Conservation (phyloP, 2,329 filamentous ascomycete species). For the Penicillium fuscoglaucum region DNA sequence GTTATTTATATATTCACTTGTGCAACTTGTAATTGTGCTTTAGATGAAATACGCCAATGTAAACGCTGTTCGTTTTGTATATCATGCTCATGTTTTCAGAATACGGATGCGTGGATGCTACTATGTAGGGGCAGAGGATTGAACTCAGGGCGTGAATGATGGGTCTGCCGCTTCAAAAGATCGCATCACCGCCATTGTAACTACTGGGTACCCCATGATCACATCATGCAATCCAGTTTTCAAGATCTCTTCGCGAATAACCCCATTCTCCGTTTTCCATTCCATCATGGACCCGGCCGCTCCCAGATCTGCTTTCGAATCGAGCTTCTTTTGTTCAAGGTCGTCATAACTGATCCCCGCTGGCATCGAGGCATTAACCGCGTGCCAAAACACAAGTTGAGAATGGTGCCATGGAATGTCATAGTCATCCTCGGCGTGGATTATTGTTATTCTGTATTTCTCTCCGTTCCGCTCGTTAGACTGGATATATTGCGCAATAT, state of each 20-base stretch:
- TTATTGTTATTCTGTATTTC: conserved; percentile 35
- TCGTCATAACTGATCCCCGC: conserved; percentile 45
- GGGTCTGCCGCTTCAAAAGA: conserved; percentile 43
- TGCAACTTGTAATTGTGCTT: background rate
- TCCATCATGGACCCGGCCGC: conserved; percentile 54
- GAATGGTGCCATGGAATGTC: conserved; percentile 33
- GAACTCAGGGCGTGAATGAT: conserved; percentile 10
- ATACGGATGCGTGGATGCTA: background rate
- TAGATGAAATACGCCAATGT: no score
- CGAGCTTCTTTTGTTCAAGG: conserved; percentile 48
- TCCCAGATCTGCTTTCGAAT: conserved; percentile 44
- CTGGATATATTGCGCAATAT: conserved; percentile 10
- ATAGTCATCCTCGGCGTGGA: conserved; percentile 40
- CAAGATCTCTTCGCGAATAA: conserved; percentile 56
- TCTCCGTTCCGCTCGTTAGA: conserved; percentile 16
- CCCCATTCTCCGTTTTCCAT: conserved; percentile 48
- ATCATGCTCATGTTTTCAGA: background rate
- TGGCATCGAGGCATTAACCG: conserved; percentile 51
- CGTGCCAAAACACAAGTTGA: conserved; percentile 46
- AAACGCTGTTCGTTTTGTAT: no score
- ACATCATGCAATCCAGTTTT: conserved; percentile 59
- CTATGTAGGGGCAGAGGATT: rapidly evolving
- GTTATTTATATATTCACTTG: background rate
- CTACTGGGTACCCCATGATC: conserved; percentile 59
- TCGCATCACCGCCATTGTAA: conserved; percentile 53